These are phyloP conservation scores for Spongispora temasekensis DNA, from an alignment of 1,284 basidiomycete genomes.

Conservation along the genomic window DNA sequence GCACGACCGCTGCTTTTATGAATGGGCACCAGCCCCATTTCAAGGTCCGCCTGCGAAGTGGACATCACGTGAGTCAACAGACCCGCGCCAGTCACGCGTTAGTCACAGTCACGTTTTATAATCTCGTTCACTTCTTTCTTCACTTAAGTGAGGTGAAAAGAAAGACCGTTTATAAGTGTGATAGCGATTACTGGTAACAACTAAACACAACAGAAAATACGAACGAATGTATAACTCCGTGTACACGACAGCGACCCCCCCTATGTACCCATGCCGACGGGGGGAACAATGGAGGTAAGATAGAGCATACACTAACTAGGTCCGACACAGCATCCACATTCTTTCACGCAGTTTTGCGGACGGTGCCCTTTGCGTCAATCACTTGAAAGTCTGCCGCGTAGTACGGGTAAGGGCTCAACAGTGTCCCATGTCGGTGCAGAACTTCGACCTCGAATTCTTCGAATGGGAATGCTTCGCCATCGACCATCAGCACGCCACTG, in stretches of 20 bases:
- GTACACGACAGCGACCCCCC: conserved; percentile 1
- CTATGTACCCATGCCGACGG: not conserved
- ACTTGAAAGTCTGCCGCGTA: conserved; percentile 57
- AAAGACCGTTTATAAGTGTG: no score
- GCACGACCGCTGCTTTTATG: conserved; percentile 35
- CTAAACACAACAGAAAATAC: no score
- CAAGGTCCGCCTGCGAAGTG: conserved; percentile 33
- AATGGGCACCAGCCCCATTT: conserved; percentile 33
- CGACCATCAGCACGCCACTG: conserved; percentile 65
- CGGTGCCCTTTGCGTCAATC: conserved; percentile 23
- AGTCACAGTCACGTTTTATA: conserved; percentile 29
- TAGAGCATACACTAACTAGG: not conserved
- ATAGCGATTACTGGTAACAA: no score
- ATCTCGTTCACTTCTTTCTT: not conserved
- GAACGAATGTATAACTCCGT: conserved; percentile 1
- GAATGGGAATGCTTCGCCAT: conserved; percentile 85
- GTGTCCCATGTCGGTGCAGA: conserved; percentile 65
- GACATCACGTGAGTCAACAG: conserved; percentile 37
- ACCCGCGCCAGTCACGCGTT: conserved; percentile 37
- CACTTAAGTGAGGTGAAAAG: not conserved
- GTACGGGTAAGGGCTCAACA: conserved; percentile 71
- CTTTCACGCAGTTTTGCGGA: conserved; percentile 16
- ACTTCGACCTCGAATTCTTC: conserved; percentile 85
- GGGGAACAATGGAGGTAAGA: not conserved
- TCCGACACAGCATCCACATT: not conserved